Evolutionary conservation across 2,329 filamentous ascomycete genomes (phyloP).

Genomic region (Penicillium sp.): DNA sequence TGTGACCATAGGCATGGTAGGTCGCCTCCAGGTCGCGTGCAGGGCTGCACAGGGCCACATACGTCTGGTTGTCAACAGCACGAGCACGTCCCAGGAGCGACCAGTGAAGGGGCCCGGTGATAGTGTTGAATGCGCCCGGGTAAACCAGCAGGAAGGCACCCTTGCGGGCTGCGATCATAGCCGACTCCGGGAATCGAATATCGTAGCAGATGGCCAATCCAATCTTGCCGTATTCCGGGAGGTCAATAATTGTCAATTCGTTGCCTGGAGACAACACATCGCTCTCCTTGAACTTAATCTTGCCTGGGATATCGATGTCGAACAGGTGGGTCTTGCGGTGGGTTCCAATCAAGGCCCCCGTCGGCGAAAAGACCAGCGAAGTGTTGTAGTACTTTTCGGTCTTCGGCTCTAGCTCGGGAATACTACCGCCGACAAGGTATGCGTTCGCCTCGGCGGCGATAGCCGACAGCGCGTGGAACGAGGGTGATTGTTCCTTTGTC

Average conservation of each 20-base stretch:
- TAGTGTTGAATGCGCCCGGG: constrained; percentile 94
- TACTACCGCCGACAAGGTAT: constrained; percentile 86
- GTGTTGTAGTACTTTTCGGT: constrained; percentile 85
- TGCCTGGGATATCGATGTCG: constrained; percentile 94
- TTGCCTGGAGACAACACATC: constrained; percentile 83
- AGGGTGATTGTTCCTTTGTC: constrained; percentile 64
- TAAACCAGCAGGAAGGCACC: constrained; percentile 87
- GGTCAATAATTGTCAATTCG: constrained; percentile 75
- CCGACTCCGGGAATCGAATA: constrained; percentile 90
- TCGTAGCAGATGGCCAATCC: constrained; percentile 96
- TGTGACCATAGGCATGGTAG: constrained; percentile 92
- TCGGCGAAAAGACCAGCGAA: constrained; percentile 71
- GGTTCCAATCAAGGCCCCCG: constrained; percentile 72
- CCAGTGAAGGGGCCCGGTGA: constrained; percentile 91
- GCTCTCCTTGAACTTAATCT: constrained; percentile 85
- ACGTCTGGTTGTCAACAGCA: constrained; percentile 90
- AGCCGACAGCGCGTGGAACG: constrained; percentile 74
- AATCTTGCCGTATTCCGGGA: constrained; percentile 83
- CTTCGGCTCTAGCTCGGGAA: constrained; percentile 69
- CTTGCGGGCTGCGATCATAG: constrained; percentile 76
- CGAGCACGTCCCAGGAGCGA: constrained; percentile 72
- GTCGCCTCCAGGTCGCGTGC: constrained; percentile 69
- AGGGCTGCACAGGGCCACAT: constrained; percentile 87
- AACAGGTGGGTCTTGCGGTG: constrained; percentile 96
- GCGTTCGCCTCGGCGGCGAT: constrained; percentile 73